Percentiles rank a stretch among this genome's conserved stretches.
phyloP scores from a whole-genome alignment of 257 asterid genomes.

The Ophiorrhiza pumila region DNA sequence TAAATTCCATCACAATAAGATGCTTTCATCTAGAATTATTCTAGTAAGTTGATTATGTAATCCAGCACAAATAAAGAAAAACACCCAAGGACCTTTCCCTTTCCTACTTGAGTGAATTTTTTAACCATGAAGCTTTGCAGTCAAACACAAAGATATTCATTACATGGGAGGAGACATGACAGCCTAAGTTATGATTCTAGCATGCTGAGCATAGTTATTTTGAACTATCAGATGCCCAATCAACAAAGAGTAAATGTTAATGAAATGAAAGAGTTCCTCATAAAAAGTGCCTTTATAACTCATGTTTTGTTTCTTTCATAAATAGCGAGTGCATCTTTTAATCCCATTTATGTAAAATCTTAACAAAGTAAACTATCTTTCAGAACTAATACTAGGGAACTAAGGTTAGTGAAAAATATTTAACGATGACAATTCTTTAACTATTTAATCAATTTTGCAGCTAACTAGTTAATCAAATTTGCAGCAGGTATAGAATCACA shows the following conservation, averaged over 20 bases:
- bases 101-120: neutral
- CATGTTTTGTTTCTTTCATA: neutral
- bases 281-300: neutral
- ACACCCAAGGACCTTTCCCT: neutral
- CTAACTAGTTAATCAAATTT: neutral
- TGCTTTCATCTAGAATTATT: neutral
- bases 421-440: neutral
- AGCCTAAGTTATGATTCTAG: neutral
- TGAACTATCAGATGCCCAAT: neutral
- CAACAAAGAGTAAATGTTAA: neutral
- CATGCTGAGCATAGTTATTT: neutral
- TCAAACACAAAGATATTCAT: neutral
- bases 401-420: neutral
- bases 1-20: neutral
- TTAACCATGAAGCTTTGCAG: neutral
- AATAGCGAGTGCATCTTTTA: too few species aligned
- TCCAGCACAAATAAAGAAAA: neutral
- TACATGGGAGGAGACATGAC: neutral
- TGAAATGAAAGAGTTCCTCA: neutral
- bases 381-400: neutral
- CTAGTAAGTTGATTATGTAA: neutral
- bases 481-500: conserved; percentile 26
- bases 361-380: neutral
- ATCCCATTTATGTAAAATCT: neutral
- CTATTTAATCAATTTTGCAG: neutral